Percentiles rank a stretch among this genome's conserved stretches.
Conservation (phyloP, 345 rosid species). For the Linum usitatissimum region DNA sequence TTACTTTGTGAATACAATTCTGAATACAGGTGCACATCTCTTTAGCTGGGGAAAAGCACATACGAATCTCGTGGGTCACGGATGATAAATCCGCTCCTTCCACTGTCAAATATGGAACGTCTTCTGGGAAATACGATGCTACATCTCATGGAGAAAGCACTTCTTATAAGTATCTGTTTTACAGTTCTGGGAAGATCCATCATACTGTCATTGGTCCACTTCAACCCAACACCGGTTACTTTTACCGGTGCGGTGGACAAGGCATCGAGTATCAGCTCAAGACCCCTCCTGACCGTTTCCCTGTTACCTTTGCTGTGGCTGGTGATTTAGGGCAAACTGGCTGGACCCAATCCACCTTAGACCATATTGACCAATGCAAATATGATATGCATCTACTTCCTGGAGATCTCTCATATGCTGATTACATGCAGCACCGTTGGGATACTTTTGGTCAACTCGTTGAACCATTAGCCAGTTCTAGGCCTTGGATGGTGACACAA, state of each 20-base stretch:
- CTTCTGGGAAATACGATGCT: conserved; percentile 46
- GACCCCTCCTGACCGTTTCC: conserved; percentile 72
- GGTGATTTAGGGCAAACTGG: conserved; percentile 97
- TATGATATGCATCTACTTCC: conserved; percentile 81
- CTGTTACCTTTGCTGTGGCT: conserved; percentile 77
- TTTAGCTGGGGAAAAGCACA: conserved; percentile 75
- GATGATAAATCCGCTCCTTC: conserved; percentile 55
- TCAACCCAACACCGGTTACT: conserved; percentile 50
- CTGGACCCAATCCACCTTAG: conserved; percentile 90
- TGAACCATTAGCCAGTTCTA: conserved; percentile 84
- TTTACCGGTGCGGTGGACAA: conserved; percentile 66
- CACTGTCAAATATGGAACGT: conserved; percentile 64
- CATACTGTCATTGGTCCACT: conserved; percentile 79
- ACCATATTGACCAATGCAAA: conserved; percentile 62
- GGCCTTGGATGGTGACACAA: conserved; percentile 98
- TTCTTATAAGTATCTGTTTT: conserved; percentile 55
- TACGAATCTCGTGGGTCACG: conserved; percentile 75
- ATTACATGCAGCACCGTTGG: conserved; percentile 75
- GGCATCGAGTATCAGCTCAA: conserved; percentile 82
- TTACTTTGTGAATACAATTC: too few relatives aligned
- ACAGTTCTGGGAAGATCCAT: conserved; percentile 87
- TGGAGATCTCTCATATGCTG: conserved; percentile 94
- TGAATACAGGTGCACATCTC: conserved; percentile 50
- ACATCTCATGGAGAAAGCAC: conserved; percentile 66
- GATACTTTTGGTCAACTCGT: conserved; percentile 85